Evolutionary conservation across 2,329 filamentous ascomycete species (phyloP).

Genomic region (Monosporascus sp.): DNA sequence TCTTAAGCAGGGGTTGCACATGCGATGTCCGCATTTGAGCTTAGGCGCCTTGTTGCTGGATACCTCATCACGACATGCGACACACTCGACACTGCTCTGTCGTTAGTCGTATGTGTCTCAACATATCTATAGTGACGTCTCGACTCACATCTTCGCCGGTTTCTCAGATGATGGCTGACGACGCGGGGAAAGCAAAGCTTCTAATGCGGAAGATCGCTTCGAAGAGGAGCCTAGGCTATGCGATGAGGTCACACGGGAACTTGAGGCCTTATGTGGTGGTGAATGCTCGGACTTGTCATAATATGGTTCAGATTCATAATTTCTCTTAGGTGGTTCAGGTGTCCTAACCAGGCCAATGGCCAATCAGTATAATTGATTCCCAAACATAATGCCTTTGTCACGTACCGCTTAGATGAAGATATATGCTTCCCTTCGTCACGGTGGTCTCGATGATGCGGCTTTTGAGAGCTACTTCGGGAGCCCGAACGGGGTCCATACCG

Average conservation of each 20-base stretch:
- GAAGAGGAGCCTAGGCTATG: constrained; percentile 33
- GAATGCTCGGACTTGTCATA: constrained; percentile 26
- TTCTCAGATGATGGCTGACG: constrained; percentile 17
- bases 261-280: constrained; percentile 28
- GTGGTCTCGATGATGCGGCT: constrained; percentile 14
- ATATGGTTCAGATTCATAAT: constrained; percentile 28
- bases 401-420: constrained; percentile 26
- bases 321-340: constrained; percentile 19
- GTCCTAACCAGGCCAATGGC: constrained; percentile 9
- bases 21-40: constrained; percentile 72
- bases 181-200: constrained; percentile 24
- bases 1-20: constrained; percentile 74
- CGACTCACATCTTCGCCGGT: constrained; percentile 23
- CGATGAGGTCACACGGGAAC: constrained; percentile 30
- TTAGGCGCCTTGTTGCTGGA: constrained; percentile 60
- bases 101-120: constrained; percentile 15
- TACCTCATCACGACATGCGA: constrained; percentile 67
- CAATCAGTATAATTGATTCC: constrained; percentile 4
- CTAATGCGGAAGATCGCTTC: constrained; percentile 29
- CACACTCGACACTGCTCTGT: constrained; percentile 58
- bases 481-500: constrained; percentile 18
- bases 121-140: constrained; percentile 9
- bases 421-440: constrained; percentile 20
- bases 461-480: constrained; percentile 21
- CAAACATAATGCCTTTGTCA: constrained; percentile 16